Percentiles rank a stretch among this genome's conserved stretches.
Conservation (phyloP, 139 green algal genomes). For the Micractinium conductrix region DNA sequence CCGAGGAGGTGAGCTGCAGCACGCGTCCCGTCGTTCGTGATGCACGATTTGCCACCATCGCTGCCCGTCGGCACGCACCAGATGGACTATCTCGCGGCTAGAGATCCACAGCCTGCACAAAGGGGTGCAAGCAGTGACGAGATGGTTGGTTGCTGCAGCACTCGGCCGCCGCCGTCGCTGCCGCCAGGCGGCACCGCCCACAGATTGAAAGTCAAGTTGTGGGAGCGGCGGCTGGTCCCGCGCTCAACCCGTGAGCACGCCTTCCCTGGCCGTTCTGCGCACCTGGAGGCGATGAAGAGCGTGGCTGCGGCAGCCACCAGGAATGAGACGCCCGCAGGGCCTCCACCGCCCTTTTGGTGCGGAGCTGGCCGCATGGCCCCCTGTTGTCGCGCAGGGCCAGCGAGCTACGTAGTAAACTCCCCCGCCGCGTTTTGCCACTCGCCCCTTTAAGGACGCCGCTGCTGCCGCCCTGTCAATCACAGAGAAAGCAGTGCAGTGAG, state of each 20-base stretch:
- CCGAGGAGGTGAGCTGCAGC: neutral
- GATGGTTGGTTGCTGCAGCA: neutral
- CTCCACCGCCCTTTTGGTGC: neutral
- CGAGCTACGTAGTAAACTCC: too few relatives aligned
- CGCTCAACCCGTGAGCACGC: neutral
- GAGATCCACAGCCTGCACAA: slow-evolving; percentile 45
- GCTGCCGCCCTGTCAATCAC: too few relatives aligned
- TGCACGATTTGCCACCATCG: too few relatives aligned
- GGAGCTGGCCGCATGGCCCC: neutral
- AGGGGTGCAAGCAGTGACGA: neutral
- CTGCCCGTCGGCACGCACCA: neutral
- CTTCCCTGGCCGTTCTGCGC: neutral
- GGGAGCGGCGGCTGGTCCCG: too few relatives aligned
- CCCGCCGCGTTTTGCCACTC: too few relatives aligned
- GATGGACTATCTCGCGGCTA: slow-evolving; percentile 36
- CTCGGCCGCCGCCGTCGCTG: too few relatives aligned
- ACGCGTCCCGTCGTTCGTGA: too few relatives aligned
- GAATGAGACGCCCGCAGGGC: neutral
- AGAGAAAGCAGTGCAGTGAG: too few relatives aligned
- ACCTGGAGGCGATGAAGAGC: neutral
- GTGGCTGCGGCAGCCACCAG: neutral
- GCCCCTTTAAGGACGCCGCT: too few relatives aligned
- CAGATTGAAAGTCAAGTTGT: too few relatives aligned
- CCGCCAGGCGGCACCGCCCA: too few relatives aligned
- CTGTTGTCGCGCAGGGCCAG: too few relatives aligned